Percentiles rank a stretch among this genome's conserved stretches.
Conservation (phyloP, 176 grass and related monocot genomes). For the Melocanna baccifera region DNA sequence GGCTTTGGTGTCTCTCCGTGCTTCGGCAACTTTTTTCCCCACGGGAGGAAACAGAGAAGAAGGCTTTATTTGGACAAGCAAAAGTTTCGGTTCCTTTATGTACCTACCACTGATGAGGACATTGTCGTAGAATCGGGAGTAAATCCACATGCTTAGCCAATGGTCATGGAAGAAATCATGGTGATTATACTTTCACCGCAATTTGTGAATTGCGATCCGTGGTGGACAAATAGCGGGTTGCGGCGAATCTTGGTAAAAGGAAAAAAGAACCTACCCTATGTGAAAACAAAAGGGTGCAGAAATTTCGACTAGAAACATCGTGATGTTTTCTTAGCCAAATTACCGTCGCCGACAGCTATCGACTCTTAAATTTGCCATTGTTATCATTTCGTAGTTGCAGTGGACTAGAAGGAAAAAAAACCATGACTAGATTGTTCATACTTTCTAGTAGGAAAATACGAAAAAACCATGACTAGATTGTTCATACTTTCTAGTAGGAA, state of each 20-base stretch:
- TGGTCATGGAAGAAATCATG: conserved; percentile 26
- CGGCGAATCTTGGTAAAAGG: neutral
- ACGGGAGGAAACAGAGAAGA: neutral
- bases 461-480: neutral
- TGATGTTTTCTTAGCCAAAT: neutral
- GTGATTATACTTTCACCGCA: neutral
- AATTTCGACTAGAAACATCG: neutral
- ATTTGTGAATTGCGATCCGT: neutral
- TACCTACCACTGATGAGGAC: conserved; percentile 28
- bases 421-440: neutral
- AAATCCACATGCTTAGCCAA: conserved; percentile 14
- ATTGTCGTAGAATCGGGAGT: neutral
- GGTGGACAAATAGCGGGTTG: neutral
- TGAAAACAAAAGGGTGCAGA: neutral
- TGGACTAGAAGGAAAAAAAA: neutral
- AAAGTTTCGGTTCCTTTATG: neutral
- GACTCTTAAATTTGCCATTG: neutral
- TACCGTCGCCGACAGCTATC: neutral
- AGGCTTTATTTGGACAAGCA: conserved; percentile 9
- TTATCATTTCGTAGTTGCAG: neutral
- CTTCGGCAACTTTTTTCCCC: neutral
- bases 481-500: neutral
- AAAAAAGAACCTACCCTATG: neutral
- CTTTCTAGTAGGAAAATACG: neutral
- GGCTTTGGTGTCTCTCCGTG: neutral